These are phyloP conservation scores for Ogataea neopini DNA, from an alignment of 805 yeast genomes.

Conservation along the genomic window DNA sequence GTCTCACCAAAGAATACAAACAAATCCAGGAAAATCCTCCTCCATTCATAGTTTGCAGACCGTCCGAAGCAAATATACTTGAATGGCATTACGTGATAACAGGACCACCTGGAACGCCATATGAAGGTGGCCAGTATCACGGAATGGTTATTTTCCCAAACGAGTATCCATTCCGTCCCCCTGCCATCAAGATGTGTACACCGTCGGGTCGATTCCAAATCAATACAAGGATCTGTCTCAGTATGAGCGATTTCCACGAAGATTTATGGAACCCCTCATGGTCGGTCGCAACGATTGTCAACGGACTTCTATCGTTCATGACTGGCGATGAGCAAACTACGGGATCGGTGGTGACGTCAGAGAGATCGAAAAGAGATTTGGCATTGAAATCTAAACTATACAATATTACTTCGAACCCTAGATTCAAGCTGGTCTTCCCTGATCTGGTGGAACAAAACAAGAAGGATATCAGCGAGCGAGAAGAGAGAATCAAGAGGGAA, in stretches of 20 bases:
- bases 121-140: constrained; percentile 83
- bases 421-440: constrained; percentile 65
- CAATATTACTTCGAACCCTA: constrained; percentile 54
- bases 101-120: constrained; percentile 91
- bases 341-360: constrained; percentile 73
- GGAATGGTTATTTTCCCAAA: constrained; percentile 81
- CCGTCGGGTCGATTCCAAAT: constrained; percentile 87
- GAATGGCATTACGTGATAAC: constrained; percentile 94
- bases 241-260: constrained; percentile 95
- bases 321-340: constrained; percentile 83
- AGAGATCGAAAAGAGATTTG: constrained; percentile 50
- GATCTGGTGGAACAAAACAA: constrained; percentile 55
- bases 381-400: constrained; percentile 64
- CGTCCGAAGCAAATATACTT: constrained; percentile 81
- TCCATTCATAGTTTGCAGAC: constrained; percentile 81
- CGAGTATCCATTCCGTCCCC: constrained; percentile 91
- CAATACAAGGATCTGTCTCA: constrained; percentile 78
- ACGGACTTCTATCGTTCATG: constrained; percentile 89
- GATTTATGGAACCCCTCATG: constrained; percentile 97
- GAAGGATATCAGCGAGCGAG: constrained; percentile 30
- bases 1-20: constrained; percentile 80
- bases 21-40: constrained; percentile 77
- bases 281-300: constrained; percentile 87
- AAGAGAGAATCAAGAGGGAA: constrained; percentile 13
- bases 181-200: constrained; percentile 83